phyloP scores from a whole-genome alignment of 2,329 filamentous ascomycete genomes.

The Echinosphaeria canescens region DNA sequence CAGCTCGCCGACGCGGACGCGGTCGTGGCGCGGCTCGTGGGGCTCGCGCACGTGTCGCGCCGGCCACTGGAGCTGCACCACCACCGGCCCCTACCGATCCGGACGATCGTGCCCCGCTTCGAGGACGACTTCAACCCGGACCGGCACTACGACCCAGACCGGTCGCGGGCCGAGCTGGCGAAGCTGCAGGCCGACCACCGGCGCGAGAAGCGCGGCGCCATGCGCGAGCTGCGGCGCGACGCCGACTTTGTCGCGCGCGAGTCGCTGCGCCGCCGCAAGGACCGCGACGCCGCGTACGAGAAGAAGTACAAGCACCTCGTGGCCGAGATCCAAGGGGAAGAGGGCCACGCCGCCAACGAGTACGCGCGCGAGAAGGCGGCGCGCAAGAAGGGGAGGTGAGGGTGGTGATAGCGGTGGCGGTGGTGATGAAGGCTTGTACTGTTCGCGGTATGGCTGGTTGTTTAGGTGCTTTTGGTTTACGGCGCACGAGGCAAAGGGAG shows the following conservation, averaged over 20 bases:
- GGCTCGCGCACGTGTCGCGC: constrained; percentile 40
- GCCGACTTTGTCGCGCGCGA: constrained; percentile 84
- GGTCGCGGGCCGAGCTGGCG: constrained; percentile 64
- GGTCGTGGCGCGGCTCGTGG: constrained; percentile 30
- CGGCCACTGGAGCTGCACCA: constrained; percentile 74
- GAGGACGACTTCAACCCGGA: constrained; percentile 87
- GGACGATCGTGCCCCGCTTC: constrained; percentile 78
- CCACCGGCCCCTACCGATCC: constrained; percentile 75
- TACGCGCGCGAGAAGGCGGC: constrained; percentile 74
- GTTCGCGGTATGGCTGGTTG: too few species aligned
- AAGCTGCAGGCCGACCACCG: constrained; percentile 84
- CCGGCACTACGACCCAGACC: constrained; percentile 94
- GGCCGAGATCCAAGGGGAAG: constrained; percentile 88
- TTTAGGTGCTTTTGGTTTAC: too few species aligned
- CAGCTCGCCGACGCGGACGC: constrained; percentile 17
- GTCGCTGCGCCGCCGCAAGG: constrained; percentile 80
- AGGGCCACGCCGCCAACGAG: constrained; percentile 65
- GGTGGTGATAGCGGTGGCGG: constrained; percentile 2
- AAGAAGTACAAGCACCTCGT: constrained; percentile 86
- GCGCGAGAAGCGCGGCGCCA: constrained; percentile 82
- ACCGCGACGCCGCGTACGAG: constrained; percentile 82
- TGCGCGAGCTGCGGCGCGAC: constrained; percentile 89
- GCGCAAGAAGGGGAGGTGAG: constrained; percentile 42
- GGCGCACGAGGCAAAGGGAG: too few species aligned
- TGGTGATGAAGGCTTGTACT: too few species aligned